Evolutionary conservation across 176 grass and related monocot species (phyloP).

Genomic region (Cymbopogon citratus): DNA sequence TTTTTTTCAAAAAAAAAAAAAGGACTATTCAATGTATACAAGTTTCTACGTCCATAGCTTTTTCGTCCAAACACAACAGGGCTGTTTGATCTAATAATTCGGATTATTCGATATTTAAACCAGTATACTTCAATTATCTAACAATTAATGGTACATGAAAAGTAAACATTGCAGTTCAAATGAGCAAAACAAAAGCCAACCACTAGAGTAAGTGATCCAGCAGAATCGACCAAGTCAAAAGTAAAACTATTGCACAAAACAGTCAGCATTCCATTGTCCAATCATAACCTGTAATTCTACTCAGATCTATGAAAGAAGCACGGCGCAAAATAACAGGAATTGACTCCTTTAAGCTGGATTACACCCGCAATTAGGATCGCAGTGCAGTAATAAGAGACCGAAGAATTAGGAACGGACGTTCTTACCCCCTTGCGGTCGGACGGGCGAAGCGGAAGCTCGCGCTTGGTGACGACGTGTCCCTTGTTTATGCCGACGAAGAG

Average conservation of each 20-base stretch:
- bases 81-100: not conserved
- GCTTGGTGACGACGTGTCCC: constrained; percentile 59
- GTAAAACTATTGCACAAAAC: not conserved
- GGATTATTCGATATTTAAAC: no score
- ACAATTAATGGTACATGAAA: not conserved
- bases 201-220: not conserved
- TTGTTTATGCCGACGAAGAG: constrained; percentile 69
- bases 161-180: not conserved
- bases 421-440: constrained; percentile 59
- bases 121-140: not conserved
- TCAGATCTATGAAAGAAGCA: not conserved
- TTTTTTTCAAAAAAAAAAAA: no score
- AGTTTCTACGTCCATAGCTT: not conserved
- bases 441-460: constrained; percentile 52
- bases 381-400: not conserved
- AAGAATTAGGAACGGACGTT: not conserved
- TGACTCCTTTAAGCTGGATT: not conserved
- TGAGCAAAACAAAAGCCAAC: not conserved
- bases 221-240: not conserved
- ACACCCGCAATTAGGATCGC: no score
- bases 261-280: not conserved
- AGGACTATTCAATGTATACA: no score
- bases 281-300: not conserved
- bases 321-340: not conserved
- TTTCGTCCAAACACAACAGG: not conserved